phyloP scores from a whole-genome alignment of 2,329 filamentous ascomycete species.

The Sarocladium strictum region DNA sequence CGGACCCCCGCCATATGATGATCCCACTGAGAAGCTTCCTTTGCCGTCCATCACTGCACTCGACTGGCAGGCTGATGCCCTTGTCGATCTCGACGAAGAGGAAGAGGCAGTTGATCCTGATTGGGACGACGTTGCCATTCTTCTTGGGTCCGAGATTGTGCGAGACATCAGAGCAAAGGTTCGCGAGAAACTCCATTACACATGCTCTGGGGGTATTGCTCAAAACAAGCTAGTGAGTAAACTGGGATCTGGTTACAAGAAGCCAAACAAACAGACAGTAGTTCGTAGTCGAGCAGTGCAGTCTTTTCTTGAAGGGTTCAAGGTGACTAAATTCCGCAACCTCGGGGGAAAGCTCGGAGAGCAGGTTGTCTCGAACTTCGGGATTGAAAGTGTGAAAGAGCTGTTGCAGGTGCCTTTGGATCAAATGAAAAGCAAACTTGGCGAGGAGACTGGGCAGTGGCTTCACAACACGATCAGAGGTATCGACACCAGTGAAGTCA shows the following conservation, averaged over 20 bases:
- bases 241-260: slow-evolving; percentile 83
- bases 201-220: slow-evolving; percentile 84
- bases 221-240: slow-evolving; percentile 95
- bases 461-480: slow-evolving; percentile 80
- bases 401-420: slow-evolving; percentile 67
- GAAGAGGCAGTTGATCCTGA: slow-evolving; percentile 78
- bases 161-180: slow-evolving; percentile 66
- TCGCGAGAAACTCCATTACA: slow-evolving; percentile 69
- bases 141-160: slow-evolving; percentile 85
- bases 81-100: slow-evolving; percentile 71
- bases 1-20: slow-evolving; percentile 62
- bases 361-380: slow-evolving; percentile 73
- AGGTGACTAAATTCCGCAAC: slow-evolving; percentile 91
- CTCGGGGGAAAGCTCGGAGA: slow-evolving; percentile 94
- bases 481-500: slow-evolving; percentile 82
- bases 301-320: slow-evolving; percentile 76
- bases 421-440: slow-evolving; percentile 70
- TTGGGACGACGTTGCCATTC: slow-evolving; percentile 90
- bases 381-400: slow-evolving; percentile 72
- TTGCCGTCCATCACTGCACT: slow-evolving; percentile 62
- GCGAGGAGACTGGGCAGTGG: slow-evolving; percentile 81
- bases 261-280: slow-evolving; percentile 92
- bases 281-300: slow-evolving; percentile 77
- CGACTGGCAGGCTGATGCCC: slow-evolving; percentile 78
- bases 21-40: slow-evolving; percentile 65